These are phyloP conservation scores for Cupressus sempervirens DNA, from an alignment of 75 land plant species.

Conservation along the genomic window DNA sequence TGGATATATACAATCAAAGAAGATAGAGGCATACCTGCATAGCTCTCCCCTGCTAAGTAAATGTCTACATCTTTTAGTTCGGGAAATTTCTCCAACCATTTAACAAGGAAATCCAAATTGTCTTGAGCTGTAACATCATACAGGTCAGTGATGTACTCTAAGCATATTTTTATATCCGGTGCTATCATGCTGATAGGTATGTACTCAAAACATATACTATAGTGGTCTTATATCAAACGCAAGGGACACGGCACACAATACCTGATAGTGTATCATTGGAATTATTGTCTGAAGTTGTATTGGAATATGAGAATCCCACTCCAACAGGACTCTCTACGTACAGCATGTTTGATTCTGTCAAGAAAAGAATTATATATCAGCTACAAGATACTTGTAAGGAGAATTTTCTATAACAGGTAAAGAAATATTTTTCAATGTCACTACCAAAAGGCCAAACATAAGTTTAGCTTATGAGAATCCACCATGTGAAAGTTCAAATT, in stretches of 20 bases:
- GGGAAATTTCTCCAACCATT: conserved; percentile 49
- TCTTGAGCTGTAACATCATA: conserved; percentile 21
- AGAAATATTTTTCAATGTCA: not conserved
- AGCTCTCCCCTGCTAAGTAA: conserved; percentile 53
- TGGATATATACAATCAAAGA: not conserved
- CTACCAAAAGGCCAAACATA: not conserved
- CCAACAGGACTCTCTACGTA: conserved; percentile 31
- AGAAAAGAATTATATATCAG: not conserved
- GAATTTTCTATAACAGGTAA: not conserved
- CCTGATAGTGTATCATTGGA: conserved; percentile 9
- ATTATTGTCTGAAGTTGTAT: not conserved
- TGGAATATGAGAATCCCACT: conserved; percentile 34
- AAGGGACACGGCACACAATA: not conserved
- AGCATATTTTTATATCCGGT: not conserved
- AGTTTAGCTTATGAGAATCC: not conserved
- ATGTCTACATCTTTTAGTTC: conserved; percentile 33
- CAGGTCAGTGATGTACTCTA: not conserved
- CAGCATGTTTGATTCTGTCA: conserved; percentile 35
- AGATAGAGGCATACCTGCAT: conserved; percentile 33
- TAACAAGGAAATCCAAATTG: conserved; percentile 24
- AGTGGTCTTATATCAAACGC: not conserved
- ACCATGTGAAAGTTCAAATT: not conserved
- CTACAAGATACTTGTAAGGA: not conserved
- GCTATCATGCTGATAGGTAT: not conserved
- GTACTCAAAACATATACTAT: not conserved